Evolutionary conservation across 2,329 filamentous ascomycete species (phyloP).

Genomic region (Geoglossum cookeanum): DNA sequence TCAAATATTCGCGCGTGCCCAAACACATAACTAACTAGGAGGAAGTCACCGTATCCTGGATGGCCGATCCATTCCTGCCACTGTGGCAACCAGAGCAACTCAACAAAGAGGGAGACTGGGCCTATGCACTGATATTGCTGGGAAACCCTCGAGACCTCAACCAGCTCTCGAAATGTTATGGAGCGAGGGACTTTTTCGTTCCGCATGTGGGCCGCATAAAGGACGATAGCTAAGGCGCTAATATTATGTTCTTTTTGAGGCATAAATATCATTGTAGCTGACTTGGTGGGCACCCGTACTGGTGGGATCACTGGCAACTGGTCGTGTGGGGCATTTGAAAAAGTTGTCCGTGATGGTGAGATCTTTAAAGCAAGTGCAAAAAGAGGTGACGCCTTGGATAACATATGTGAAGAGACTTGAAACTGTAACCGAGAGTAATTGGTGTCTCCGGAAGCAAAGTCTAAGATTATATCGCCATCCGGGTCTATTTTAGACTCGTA

Average conservation of each 20-base stretch:
- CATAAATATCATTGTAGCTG: constrained; percentile 32
- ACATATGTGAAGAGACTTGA: constrained; percentile 31
- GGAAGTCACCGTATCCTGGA: constrained; percentile 30
- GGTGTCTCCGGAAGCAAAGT: constrained; percentile 23
- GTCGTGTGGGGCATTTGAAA: constrained; percentile 17
- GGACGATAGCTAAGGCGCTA: constrained; percentile 25
- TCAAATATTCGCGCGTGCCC: constrained; percentile 30
- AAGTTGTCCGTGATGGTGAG: constrained; percentile 5
- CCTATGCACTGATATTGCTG: constrained; percentile 32
- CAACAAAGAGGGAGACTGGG: constrained; percentile 30
- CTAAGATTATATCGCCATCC: constrained; percentile 30
- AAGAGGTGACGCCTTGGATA: constrained; percentile 32
- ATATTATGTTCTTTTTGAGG: constrained; percentile 30
- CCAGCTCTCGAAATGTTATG: constrained; percentile 30
- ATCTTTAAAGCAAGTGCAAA: constrained; percentile 29
- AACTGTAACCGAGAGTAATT: constrained; percentile 26
- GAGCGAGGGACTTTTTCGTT: constrained; percentile 27
- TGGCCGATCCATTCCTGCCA: constrained; percentile 31
- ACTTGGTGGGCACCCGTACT: constrained; percentile 20
- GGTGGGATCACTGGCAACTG: constrained; percentile 14
- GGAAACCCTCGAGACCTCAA: constrained; percentile 32
- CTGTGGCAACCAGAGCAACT: constrained; percentile 32
- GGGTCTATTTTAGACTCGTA: constrained; percentile 1
- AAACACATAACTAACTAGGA: constrained; percentile 35
- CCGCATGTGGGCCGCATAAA: constrained; percentile 34